A percentile compares a stretch with the other conserved stretches of the same genome.
Conservation (phyloP, 148 eudicot genomes). For the Rhododendron simsii region DNA sequence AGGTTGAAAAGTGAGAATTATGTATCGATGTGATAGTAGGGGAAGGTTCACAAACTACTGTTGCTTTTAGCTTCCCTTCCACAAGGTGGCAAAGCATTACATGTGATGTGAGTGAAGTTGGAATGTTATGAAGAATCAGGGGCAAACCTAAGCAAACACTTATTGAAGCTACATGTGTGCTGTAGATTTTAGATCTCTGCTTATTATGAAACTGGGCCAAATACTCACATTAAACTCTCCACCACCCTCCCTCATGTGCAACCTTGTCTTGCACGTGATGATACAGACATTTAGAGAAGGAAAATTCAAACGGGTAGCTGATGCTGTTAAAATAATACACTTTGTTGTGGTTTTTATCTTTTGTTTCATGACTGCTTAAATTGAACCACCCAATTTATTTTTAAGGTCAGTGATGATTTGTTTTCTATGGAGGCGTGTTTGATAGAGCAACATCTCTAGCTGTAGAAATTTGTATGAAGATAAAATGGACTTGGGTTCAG, state of each 20-base stretch:
- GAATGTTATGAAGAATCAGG: neutral
- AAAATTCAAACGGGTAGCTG: neutral
- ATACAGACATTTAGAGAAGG: neutral
- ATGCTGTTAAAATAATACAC: neutral
- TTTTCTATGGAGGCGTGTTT: neutral
- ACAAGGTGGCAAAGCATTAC: neutral
- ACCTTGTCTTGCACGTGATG: neutral
- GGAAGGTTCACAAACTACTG: neutral
- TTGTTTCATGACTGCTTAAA: neutral
- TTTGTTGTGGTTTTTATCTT: neutral
- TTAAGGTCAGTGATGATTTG: neutral
- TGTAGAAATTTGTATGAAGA: neutral
- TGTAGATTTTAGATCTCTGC: neutral
- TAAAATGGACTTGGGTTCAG: neutral
- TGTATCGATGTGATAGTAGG: neutral
- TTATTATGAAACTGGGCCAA: neutral
- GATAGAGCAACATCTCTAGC: neutral
- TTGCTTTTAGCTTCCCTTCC: neutral
- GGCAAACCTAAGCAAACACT: neutral
- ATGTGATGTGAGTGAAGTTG: neutral
- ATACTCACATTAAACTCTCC: neutral
- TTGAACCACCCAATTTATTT: neutral
- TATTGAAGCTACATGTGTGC: neutral
- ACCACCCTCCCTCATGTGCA: neutral
- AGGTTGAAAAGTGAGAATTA: neutral